These are phyloP conservation scores for Papiliotrema fonsecae DNA, from an alignment of 1,284 basidiomycete genomes.

Conservation along the genomic window DNA sequence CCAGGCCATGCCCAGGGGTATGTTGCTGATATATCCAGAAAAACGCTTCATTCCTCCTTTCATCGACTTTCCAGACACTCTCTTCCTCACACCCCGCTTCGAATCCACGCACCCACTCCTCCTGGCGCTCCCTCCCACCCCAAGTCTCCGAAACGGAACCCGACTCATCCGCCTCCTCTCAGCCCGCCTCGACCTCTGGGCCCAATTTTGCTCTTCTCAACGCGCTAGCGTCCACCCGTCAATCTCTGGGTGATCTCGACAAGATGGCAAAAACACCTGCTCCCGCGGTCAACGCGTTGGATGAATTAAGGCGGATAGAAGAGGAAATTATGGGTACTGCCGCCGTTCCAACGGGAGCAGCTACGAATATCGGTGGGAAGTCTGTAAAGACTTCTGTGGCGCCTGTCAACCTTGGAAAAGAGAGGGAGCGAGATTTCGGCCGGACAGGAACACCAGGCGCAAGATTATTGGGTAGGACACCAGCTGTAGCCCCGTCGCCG, in stretches of 20 bases:
- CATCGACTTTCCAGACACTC: conserved; percentile 28
- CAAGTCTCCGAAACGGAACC: background rate
- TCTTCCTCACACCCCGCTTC: conserved; percentile 32
- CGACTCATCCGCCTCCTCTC: background rate
- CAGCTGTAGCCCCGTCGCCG: no score
- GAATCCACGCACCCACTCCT: conserved; percentile 33
- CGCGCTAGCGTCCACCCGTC: conserved; percentile 30
- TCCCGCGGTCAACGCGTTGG: conserved; percentile 11
- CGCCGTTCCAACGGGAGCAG: background rate
- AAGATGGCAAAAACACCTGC: conserved; percentile 13
- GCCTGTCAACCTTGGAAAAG: background rate
- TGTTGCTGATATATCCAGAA: conserved; percentile 12
- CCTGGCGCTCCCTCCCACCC: conserved; percentile 25
- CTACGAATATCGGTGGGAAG: background rate
- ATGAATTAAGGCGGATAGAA: conserved; percentile 19
- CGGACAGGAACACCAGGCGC: background rate
- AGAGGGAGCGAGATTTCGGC: background rate
- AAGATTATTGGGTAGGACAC: background rate
- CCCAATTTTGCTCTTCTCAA: conserved; percentile 37
- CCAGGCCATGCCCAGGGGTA: no score
- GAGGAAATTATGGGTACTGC: background rate
- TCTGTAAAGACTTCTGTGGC: background rate
- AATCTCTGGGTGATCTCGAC: conserved; percentile 20
- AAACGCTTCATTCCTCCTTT: conserved; percentile 34
- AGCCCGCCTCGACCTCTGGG: background rate